Conservation (phyloP, 2,329 filamentous ascomycete species). For the Colletotrichum musicola region DNA sequence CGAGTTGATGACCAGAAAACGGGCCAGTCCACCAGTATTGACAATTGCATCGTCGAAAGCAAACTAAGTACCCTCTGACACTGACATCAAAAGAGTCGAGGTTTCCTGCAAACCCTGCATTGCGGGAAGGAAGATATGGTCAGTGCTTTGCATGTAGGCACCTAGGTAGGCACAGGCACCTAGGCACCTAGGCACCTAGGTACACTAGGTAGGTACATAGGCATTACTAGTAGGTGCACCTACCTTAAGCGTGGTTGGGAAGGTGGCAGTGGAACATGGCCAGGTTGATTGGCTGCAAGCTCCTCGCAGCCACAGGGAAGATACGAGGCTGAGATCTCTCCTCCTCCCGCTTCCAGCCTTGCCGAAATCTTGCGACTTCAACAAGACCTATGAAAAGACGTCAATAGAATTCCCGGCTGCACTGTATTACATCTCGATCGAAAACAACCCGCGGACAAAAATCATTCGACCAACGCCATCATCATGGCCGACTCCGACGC, state of each 20-base stretch:
- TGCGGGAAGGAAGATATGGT: no score
- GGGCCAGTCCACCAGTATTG: no score
- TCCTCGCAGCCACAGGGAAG: not conserved
- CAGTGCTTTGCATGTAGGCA: no score
- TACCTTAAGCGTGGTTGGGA: not conserved
- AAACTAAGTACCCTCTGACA: no score
- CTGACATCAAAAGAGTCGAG: no score
- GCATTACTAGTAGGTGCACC: no score
- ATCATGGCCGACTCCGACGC: conserved; percentile 80
- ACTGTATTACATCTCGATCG: not conserved
- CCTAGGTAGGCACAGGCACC: no score
- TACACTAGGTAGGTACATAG: not conserved
- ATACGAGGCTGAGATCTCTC: conserved; percentile 34
- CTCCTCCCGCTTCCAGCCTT: conserved; percentile 25
- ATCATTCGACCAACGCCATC: conserved; percentile 6
- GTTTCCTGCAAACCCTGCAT: no score
- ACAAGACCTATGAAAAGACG: not conserved
- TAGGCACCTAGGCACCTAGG: not conserved
- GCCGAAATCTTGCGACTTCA: not conserved
- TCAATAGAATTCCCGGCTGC: no score
- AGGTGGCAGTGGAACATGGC: conserved; percentile 7
- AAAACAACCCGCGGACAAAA: not conserved
- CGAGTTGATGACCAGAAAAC: no score
- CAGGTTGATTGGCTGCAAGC: conserved; percentile 20
- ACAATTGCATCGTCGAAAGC: no score